phyloP scores from a whole-genome alignment of 352 stramenopile species.

The Phytophthora hybrid region DNA sequence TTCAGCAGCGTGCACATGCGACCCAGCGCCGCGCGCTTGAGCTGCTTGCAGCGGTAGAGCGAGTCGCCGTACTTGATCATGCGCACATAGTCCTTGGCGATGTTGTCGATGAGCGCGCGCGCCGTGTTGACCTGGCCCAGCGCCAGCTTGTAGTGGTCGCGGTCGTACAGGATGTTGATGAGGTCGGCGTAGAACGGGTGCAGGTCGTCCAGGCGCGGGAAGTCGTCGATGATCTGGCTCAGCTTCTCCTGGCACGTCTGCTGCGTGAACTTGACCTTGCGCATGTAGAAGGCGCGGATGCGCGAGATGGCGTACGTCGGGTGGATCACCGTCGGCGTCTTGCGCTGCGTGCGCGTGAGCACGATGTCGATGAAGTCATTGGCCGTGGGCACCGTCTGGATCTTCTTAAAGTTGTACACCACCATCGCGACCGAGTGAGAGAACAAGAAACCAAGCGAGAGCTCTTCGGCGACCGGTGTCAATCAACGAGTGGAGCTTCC shows the following conservation, averaged over 20 bases:
- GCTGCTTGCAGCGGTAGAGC: slow-evolving; percentile 99
- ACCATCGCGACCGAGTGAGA: slow-evolving; percentile 88
- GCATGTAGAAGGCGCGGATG: slow-evolving; percentile 97
- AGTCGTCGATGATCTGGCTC: slow-evolving; percentile 98
- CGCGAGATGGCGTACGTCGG: slow-evolving; percentile 97
- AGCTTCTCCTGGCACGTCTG: slow-evolving; percentile 99
- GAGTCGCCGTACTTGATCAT: slow-evolving; percentile 99
- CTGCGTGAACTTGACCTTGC: slow-evolving; percentile 99
- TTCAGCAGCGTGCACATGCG: slow-evolving; percentile 99
- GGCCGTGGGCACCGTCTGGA: slow-evolving; percentile 96
- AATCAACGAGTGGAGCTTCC: background rate
- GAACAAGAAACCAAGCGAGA: background rate
- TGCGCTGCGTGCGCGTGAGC: slow-evolving; percentile 98
- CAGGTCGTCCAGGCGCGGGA: slow-evolving; percentile 98
- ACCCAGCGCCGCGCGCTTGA: slow-evolving; percentile 99
- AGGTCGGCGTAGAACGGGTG: slow-evolving; percentile 99
- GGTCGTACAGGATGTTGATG: slow-evolving; percentile 99
- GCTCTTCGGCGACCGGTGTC: background rate
- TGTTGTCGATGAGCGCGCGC: slow-evolving; percentile 97
- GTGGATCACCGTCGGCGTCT: slow-evolving; percentile 99
- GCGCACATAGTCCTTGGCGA: slow-evolving; percentile 98
- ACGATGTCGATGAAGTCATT: slow-evolving; percentile 99
- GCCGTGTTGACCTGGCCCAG: slow-evolving; percentile 99
- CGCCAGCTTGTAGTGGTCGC: slow-evolving; percentile 99
- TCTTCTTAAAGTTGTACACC: slow-evolving; percentile 99